These are phyloP conservation scores for Epichloe sp. DNA, from an alignment of 2,329 filamentous ascomycete genomes.

Conservation along the genomic window DNA sequence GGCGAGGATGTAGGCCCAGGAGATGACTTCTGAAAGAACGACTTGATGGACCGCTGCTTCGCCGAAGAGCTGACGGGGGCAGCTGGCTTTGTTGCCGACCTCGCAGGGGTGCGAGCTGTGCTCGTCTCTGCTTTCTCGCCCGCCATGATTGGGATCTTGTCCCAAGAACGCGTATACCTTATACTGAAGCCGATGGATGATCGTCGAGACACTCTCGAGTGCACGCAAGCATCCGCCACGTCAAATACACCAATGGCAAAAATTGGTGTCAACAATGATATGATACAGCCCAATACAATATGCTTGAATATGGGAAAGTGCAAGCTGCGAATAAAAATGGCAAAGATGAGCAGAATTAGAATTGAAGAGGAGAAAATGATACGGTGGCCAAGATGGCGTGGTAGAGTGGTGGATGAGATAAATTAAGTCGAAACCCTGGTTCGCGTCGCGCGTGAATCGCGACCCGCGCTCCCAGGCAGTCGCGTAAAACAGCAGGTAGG, in stretches of 20 bases:
- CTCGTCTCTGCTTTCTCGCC: not conserved
- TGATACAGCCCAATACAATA: not conserved
- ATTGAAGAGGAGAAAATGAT: not conserved
- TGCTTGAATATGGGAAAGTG: not conserved
- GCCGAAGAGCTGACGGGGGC: slow-evolving; percentile 16
- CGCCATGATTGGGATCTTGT: slow-evolving; percentile 3
- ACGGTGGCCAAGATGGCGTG: not conserved
- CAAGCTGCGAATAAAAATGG: not conserved
- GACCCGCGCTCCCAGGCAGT: not conserved
- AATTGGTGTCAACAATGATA: not conserved
- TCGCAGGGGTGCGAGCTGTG: slow-evolving; percentile 6
- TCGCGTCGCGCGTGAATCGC: slow-evolving; percentile 2
- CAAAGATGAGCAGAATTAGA: not conserved
- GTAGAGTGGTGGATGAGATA: not conserved
- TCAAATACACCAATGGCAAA: not conserved
- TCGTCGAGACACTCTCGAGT: not conserved
- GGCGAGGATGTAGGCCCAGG: slow-evolving; percentile 20
- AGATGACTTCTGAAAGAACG: slow-evolving; percentile 31
- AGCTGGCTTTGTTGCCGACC: slow-evolving; percentile 1
- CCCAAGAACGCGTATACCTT: not conserved
- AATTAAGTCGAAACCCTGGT: not conserved
- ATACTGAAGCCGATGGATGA: not conserved
- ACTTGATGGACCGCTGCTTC: slow-evolving; percentile 30
- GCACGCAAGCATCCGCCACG: not conserved
- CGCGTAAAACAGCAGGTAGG: not conserved